Evolutionary conservation across 2,329 filamentous ascomycete species (phyloP), one percentile per base, ranked within the genome.

Genomic region (Orbilia javanica): DNA sequence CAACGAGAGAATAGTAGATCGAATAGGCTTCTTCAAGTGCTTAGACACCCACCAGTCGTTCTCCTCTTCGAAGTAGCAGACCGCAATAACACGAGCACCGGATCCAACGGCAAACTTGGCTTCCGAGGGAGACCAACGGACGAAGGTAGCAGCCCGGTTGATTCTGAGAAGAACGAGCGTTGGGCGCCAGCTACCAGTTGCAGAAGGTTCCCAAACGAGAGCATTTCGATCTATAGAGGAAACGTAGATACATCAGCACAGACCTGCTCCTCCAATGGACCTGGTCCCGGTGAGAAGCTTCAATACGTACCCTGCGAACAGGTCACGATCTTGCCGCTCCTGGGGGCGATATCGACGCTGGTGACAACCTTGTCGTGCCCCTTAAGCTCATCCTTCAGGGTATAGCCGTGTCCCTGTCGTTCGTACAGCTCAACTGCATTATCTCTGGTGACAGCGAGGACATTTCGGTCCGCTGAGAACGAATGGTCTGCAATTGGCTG

Each of bases 11-110:
- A 99, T 95, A 72, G 96, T 99, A 84, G 94, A 97, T 81, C 95
- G 92, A 82, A 99, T 97, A 20, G 96, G 96, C 89, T 98, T 99
- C 90, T 98, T 98, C 83, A 99, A 86, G 86, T 99, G 96, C 88
- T 99, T 99, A 42, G 94, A 97, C 48, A 99, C 95, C 96, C 96
- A 99, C 96, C 96, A 99, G 87, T 99, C 94, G 85, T 99, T 97
- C 85, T 99, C 96, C 84, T 97, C 93, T 84, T 99, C 96, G 82
- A 99, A 99, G 87, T 98, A 98, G 88, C 96, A 99, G 81, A 98
- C 89, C 46, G 96, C 94, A 82, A 99, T 97, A 80, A 97, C 92
- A 80, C 96, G 91, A 82, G 97, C 96, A 79, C 96, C 96, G 29
- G 94, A 97, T 78, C 96, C 96, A 27, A 98, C 96, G 67, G 96